phyloP scores from a whole-genome alignment of 495 filamentous ascomycete species.

The Physcia stellaris region DNA sequence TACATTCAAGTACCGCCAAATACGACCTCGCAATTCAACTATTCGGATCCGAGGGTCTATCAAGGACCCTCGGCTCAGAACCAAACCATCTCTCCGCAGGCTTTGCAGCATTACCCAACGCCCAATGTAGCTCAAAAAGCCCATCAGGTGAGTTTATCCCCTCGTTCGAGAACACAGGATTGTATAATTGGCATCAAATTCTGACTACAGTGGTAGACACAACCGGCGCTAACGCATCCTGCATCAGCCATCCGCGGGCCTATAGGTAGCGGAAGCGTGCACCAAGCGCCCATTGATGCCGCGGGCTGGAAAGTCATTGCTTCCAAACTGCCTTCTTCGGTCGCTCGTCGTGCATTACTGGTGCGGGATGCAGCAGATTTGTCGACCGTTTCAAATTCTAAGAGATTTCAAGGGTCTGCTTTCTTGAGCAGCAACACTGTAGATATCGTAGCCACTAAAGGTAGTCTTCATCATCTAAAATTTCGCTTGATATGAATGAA shows the following conservation, averaged over 20 bases:
- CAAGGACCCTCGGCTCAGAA: slow-evolving; percentile 4
- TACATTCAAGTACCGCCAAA: slow-evolving; percentile 9
- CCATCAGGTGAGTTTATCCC: background rate
- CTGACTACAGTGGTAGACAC: no score
- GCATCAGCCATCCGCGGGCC: no score
- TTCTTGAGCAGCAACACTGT: slow-evolving; percentile 21
- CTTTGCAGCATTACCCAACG: slow-evolving; percentile 12
- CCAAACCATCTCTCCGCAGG: slow-evolving; percentile 17
- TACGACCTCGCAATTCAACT: slow-evolving; percentile 8
- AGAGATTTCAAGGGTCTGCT: slow-evolving; percentile 24
- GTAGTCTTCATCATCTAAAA: slow-evolving; percentile 4
- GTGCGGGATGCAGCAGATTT: slow-evolving; percentile 24
- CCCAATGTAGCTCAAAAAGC: slow-evolving; percentile 1
- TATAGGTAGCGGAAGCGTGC: no score
- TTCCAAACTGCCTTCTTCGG: no score
- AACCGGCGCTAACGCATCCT: no score
- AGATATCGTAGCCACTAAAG: slow-evolving; percentile 16
- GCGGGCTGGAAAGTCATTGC: no score
- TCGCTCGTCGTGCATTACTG: no score
- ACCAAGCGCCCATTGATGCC: no score
- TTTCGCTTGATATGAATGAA: background rate
- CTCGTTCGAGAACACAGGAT: no score
- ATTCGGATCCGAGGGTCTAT: slow-evolving; percentile 3
- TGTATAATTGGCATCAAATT: no score
- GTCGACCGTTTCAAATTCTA: slow-evolving; percentile 24